phyloP scores from a whole-genome alignment of 148 eudicot genomes.

The Fagopyrum tataricum region DNA sequence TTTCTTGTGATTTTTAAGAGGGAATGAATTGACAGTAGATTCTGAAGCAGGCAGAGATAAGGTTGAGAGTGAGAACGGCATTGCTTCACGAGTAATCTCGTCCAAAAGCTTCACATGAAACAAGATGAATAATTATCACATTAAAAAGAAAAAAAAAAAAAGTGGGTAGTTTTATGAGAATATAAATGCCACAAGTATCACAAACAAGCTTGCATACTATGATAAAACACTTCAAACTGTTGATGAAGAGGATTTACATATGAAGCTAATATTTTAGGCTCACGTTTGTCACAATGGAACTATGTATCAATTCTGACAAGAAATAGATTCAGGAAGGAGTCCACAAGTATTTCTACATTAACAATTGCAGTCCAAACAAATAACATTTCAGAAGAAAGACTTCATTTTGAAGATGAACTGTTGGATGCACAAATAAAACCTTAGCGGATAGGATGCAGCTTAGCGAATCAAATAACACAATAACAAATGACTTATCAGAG shows the following conservation, averaged over 20 bases:
- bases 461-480: too few relatives aligned
- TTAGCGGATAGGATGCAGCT: too few relatives aligned
- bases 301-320: not conserved
- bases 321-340: not conserved
- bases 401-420: not conserved
- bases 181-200: not conserved
- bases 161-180: not conserved
- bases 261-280: not conserved
- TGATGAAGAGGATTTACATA: not conserved
- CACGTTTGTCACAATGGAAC: not conserved
- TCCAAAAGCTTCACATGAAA: slow-evolving; percentile 54
- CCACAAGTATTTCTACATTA: not conserved
- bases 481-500: too few relatives aligned
- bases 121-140: too few relatives aligned
- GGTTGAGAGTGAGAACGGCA: slow-evolving; percentile 55
- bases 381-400: not conserved
- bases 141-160: too few relatives aligned
- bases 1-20: slow-evolving; percentile 37
- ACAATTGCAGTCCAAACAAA: not conserved
- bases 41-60: slow-evolving; percentile 67
- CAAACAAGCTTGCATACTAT: not conserved
- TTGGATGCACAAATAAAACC: not conserved
- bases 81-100: slow-evolving; percentile 72
- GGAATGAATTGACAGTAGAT: slow-evolving; percentile 66
- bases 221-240: not conserved